phyloP scores from a whole-genome alignment of 2,329 filamentous ascomycete species.

The Graphilbum ipis-grandicollis region DNA sequence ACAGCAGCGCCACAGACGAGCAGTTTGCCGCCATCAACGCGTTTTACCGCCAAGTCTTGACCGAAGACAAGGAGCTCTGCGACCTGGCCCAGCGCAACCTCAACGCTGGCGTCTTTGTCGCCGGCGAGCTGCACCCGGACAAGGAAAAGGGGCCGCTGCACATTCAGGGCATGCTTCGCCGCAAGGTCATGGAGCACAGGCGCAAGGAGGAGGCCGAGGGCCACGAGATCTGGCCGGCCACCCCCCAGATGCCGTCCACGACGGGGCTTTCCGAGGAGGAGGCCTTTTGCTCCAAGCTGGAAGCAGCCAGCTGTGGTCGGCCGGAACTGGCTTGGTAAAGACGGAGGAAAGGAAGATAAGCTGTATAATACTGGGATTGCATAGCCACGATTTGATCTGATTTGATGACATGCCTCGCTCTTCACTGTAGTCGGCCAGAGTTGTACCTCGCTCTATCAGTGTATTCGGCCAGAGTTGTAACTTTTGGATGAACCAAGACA shows the following conservation, averaged over 20 bases:
- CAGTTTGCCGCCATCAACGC: slow-evolving; percentile 26
- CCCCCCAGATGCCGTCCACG: slow-evolving; percentile 2
- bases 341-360: no score
- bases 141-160: slow-evolving; percentile 34
- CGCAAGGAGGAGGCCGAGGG: slow-evolving; percentile 9
- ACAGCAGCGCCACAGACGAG: slow-evolving; percentile 26
- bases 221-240: slow-evolving; percentile 16
- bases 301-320: background rate
- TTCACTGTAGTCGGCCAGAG: no score
- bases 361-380: no score
- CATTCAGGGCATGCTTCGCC: slow-evolving; percentile 17
- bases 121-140: slow-evolving; percentile 32
- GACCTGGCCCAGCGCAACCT: slow-evolving; percentile 30
- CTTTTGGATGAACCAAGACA: no score
- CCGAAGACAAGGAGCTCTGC: slow-evolving; percentile 33
- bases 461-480: no score
- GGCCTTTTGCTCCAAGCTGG: background rate
- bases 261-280: background rate
- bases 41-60: slow-evolving; percentile 33
- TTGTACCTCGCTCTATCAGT: no score
- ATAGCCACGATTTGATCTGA: no score
- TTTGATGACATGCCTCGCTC: no score
- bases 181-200: slow-evolving; percentile 14
- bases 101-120: slow-evolving; percentile 30
- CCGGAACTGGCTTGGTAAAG: no score